Evolutionary conservation across 768 basidiomycete species (phyloP), one percentile per base, ranked within the genome.

Genomic region (Panaeolus papilionaceus): DNA sequence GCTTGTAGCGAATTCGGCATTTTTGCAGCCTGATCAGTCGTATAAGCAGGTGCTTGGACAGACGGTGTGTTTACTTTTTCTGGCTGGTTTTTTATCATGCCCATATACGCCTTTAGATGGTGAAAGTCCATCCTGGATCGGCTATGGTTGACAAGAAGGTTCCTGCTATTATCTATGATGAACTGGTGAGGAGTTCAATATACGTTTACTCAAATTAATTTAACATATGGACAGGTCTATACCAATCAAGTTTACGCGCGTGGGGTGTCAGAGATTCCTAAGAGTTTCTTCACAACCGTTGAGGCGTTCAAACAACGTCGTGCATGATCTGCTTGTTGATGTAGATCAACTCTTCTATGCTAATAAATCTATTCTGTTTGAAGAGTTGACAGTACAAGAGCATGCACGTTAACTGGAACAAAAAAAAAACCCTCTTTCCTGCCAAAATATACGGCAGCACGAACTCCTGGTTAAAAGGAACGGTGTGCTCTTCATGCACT

Each of bases 41-140:
- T 99, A 98, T 82, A 97, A 90, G 75, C 93, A 88, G 75, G 83
- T 88, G 3, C 87, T 93, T 82, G 92, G 92, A 1, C 87, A 86
- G 58, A 85, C 87, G 67, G 89, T 92, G 69, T 62, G 87, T 79
- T 20, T 64, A 40, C 26, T 14, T 39, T 61, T 18, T 33, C 14
- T 28, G 2, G 12, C 33, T 26, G 8, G 37, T 8, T 63, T 65
- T 65, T 28, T 28, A 37, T 45, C 37, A 44, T 66, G 62, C 23
- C 37, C 62, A 51, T 38, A 10, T 1, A 47, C 26, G 11, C 58
- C 69, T 58, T 23, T 70, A 84, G 94, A 77, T 86, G 26, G 84
- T 99, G 66, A 97, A 96, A 76, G 92, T 99, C 23, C 95, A 99
- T 74, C 98, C 97, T 0, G 87, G 92, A 38, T 98, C 96, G 38